These are phyloP conservation scores for Pestalotiopsis sp. DNA, from an alignment of 2,329 filamentous ascomycete species.

Conservation along the genomic window DNA sequence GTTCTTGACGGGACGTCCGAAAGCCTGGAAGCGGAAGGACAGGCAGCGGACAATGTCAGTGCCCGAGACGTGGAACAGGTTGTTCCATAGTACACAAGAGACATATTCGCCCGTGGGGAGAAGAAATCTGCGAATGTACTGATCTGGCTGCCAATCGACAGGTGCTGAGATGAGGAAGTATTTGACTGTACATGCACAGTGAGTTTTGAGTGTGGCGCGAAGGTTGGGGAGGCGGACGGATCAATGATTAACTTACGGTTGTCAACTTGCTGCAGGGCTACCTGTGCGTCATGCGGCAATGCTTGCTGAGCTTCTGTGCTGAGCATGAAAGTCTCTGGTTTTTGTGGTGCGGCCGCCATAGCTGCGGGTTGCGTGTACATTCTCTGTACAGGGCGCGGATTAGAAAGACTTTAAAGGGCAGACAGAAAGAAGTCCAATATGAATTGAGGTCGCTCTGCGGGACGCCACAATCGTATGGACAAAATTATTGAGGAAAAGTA, in stretches of 20 bases:
- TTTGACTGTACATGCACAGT: constrained; percentile 70
- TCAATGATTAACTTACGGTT: constrained; percentile 70
- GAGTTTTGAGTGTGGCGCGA: constrained; percentile 18
- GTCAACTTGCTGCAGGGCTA: constrained; percentile 96
- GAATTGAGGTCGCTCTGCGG: constrained; percentile 16
- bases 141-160: constrained; percentile 95
- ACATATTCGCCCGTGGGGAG: constrained; percentile 98
- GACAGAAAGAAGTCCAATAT: constrained; percentile 1
- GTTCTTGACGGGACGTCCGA: constrained; percentile 97
- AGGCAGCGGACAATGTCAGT: constrained; percentile 98
- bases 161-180: constrained; percentile 99
- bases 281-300: constrained; percentile 92
- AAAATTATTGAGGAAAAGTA: not conserved
- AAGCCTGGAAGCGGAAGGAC: constrained; percentile 97
- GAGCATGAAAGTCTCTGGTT: constrained; percentile 98
- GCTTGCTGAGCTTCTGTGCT: constrained; percentile 96
- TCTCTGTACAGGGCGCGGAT: constrained; percentile 33
- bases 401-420: constrained; percentile 15
- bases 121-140: constrained; percentile 94
- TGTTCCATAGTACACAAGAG: constrained; percentile 98
- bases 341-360: constrained; percentile 85
- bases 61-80: constrained; percentile 98
- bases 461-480: constrained; percentile 4
- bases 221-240: not conserved
- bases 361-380: constrained; percentile 85